phyloP scores from a whole-genome alignment of 2,329 filamentous ascomycete species.

The Fusarium palustre region DNA sequence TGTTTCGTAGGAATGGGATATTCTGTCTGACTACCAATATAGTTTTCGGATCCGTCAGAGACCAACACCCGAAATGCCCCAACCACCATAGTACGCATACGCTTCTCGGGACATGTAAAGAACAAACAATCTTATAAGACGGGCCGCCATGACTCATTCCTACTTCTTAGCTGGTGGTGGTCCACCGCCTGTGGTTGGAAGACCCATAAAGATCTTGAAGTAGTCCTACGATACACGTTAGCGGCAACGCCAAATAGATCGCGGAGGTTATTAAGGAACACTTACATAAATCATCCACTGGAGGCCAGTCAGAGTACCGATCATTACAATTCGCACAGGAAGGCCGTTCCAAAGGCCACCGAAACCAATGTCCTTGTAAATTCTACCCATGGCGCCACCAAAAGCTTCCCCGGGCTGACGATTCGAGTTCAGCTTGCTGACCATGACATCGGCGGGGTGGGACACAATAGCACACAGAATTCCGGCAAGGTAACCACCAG shows the following conservation, averaged over 20 bases:
- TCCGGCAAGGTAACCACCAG: conserved; percentile 85
- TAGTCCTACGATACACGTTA: conserved; percentile 67
- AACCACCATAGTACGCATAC: not conserved
- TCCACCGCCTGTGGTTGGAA: conserved; percentile 83
- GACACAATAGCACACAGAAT: conserved; percentile 88
- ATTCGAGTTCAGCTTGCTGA: conserved; percentile 88
- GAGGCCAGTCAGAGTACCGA: conserved; percentile 81
- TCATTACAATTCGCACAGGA: conserved; percentile 88
- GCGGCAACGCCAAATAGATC: not conserved
- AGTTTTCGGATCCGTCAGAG: not conserved
- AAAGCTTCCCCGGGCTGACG: conserved; percentile 82
- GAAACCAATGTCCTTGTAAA: conserved; percentile 91
- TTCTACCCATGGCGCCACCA: conserved; percentile 78
- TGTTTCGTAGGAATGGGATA: conserved; percentile 16
- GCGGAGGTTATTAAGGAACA: conserved; percentile 17
- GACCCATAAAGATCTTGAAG: conserved; percentile 90
- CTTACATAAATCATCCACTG: conserved; percentile 93
- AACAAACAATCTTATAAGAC: not conserved
- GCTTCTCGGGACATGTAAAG: not conserved
- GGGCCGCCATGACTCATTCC: conserved; percentile 22
- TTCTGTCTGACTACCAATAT: conserved; percentile 4
- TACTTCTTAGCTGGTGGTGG: conserved; percentile 66
- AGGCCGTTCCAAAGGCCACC: conserved; percentile 91
- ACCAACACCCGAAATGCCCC: conserved; percentile 1
- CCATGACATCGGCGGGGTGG: conserved; percentile 88